Evolutionary conservation across 352 stramenopile genomes (phyloP).

Genomic region (Phytophthora multivora): DNA sequence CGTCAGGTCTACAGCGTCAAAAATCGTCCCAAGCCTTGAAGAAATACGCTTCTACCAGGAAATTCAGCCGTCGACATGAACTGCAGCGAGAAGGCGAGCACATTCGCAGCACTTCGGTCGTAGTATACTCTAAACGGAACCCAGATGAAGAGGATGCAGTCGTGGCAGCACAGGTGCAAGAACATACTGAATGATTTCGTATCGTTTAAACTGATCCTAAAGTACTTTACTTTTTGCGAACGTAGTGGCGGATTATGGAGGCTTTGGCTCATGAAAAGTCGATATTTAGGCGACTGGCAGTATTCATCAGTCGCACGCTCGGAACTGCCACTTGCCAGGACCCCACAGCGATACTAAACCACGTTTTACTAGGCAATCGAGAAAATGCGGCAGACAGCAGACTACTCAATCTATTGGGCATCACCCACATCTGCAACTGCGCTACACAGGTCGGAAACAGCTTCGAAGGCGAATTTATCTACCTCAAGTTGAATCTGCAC

Average conservation of each 20-base stretch:
- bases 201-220: no score
- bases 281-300: slow-evolving; percentile 22
- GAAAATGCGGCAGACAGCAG: slow-evolving; percentile 49
- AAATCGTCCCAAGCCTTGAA: slow-evolving; percentile 22
- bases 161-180: slow-evolving; percentile 41
- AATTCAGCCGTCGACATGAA: slow-evolving; percentile 43
- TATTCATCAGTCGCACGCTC: slow-evolving; percentile 31
- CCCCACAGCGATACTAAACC: slow-evolving; percentile 47
- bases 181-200: not conserved
- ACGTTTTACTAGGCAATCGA: slow-evolving; percentile 52
- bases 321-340: slow-evolving; percentile 22
- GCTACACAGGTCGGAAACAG: slow-evolving; percentile 51
- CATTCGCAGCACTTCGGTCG: slow-evolving; percentile 28
- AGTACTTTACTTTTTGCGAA: not conserved
- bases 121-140: slow-evolving; percentile 52
- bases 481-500: slow-evolving; percentile 59
- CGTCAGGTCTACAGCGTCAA: slow-evolving; percentile 2
- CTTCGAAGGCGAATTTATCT: slow-evolving; percentile 73
- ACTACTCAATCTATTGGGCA: slow-evolving; percentile 41
- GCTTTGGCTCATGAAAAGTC: slow-evolving; percentile 37
- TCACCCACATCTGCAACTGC: slow-evolving; percentile 77
- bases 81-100: slow-evolving; percentile 41
- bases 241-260: slow-evolving; percentile 51
- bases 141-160: slow-evolving; percentile 61
- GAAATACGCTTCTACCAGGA: slow-evolving; percentile 42